Evolutionary conservation across 352 stramenopile species (phyloP), one percentile per base, ranked within the genome.

Genomic region (Pilasporangium apinafurcum): DNA sequence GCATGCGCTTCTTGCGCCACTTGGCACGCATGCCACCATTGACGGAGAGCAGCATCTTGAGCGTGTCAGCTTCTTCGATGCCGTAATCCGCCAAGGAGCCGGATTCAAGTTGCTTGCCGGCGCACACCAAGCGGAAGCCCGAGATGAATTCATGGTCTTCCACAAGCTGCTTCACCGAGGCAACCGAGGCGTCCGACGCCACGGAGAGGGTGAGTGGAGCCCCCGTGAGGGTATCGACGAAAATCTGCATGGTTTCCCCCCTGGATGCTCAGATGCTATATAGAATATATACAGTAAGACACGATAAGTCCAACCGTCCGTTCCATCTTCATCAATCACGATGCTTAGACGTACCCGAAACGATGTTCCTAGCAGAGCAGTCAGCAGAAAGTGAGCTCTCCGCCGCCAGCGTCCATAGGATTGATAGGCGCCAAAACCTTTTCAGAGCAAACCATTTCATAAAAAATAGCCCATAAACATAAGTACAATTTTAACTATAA

Each of bases 1-100:
- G 89, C 93, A 98, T 98, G 55, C 94, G 92, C 94, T 99, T 99
- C 89, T 99, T 99, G 56, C 86, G 83, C 94, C 95, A 98, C 91
- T 98, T 98, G 65, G 72, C 77, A 69, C 92, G 91, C 92, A 98
- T 98, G 59, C 92, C 94, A 59, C 83, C 92, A 51, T 87, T 79
- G 47, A 97, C 76, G 44, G 85, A 81, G 55, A 98, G 76, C 38
- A 95, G 61, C 67, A 97, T 91, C 61, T 94, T 80, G 47, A 98
- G 72, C 52, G 81, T 92, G 59, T 96, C 90, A 29, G 94, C 93
- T 41, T 97, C 90, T 47, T 81, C 80, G 41, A 98, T 59, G 31
- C 72, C 89, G 67, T 96, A 97, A 65, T 92, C 87, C 54, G 86
- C 72, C 50, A 98, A 84, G 62, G 83, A 93, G 51, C 88, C 88